Evolutionary conservation across 768 basidiomycete species (phyloP).

Genomic region (Pleurotus ostreatus): DNA sequence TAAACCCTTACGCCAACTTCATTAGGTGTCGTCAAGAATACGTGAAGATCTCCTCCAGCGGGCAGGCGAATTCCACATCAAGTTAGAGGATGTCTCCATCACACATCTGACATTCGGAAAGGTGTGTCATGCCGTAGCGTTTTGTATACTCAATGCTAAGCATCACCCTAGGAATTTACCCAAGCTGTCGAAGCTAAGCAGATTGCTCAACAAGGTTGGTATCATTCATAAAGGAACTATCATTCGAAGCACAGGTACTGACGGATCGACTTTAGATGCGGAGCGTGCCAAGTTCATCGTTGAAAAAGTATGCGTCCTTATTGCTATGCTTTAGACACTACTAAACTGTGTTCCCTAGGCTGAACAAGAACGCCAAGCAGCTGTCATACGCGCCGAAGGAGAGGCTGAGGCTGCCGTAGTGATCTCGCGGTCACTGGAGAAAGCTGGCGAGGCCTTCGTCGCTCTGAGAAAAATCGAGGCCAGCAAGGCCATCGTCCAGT

Average conservation of each 20-base stretch:
- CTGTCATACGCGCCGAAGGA: conserved; percentile 96
- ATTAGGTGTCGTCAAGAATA: conserved; percentile 85
- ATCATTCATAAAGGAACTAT: neutral
- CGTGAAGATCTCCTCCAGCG: conserved; percentile 88
- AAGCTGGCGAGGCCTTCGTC: conserved; percentile 95
- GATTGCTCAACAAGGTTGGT: conserved; percentile 93
- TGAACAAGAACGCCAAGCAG: conserved; percentile 98
- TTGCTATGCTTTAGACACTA: neutral
- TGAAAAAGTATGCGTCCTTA: conserved; percentile 66
- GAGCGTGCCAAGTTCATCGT: conserved; percentile 99
- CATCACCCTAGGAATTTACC: conserved; percentile 71
- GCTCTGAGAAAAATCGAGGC: conserved; percentile 96
- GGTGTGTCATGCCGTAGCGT: conserved; percentile 31
- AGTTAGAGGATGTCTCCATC: conserved; percentile 96
- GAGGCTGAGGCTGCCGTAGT: conserved; percentile 97
- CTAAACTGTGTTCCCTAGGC: conserved; percentile 49
- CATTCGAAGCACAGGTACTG: conserved; percentile 2
- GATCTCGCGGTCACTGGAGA: conserved; percentile 86
- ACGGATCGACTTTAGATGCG: conserved; percentile 57
- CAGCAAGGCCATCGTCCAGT: conserved; percentile 93
- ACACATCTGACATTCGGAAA: conserved; percentile 88
- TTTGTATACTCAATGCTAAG: neutral
- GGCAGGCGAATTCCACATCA: conserved; percentile 94
- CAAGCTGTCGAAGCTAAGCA: conserved; percentile 99
- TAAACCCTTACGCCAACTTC: too few species aligned